Percentiles rank a stretch among this genome's conserved stretches.
phyloP scores from a whole-genome alignment of 2,329 filamentous ascomycete species.

The Colletotrichum paranaense region DNA sequence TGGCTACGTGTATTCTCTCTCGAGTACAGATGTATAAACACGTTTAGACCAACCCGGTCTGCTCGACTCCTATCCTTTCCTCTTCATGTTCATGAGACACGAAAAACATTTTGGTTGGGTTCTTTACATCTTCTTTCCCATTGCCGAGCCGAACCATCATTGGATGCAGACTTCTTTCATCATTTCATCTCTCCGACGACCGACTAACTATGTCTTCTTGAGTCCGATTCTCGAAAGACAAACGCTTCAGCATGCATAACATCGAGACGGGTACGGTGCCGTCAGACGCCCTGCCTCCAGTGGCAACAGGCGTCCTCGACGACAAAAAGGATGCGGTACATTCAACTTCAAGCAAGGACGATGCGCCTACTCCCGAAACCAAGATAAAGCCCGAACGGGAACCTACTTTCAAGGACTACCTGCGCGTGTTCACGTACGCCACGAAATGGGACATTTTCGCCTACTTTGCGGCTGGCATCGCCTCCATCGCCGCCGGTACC shows the following conservation, averaged over 20 bases:
- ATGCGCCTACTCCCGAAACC: slow-evolving; percentile 45
- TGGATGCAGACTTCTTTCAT: neutral
- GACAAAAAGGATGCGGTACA: slow-evolving; percentile 7
- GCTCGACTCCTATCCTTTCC: neutral
- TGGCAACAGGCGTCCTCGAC: neutral
- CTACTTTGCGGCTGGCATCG: slow-evolving; percentile 57
- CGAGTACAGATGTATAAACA: neutral
- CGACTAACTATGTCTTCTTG: neutral
- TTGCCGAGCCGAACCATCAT: neutral
- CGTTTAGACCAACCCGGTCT: neutral
- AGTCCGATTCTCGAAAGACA: neutral
- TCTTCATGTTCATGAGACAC: neutral
- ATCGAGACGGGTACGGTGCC: neutral
- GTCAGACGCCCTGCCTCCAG: slow-evolving; percentile 3
- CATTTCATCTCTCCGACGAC: neutral
- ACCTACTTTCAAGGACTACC: slow-evolving; percentile 57
- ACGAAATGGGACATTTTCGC: slow-evolving; percentile 62
- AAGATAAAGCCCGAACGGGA: slow-evolving; percentile 57
- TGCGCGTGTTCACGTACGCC: slow-evolving; percentile 65
- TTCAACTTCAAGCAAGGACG: slow-evolving; percentile 28
- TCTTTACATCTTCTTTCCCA: neutral
- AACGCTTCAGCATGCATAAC: neutral
- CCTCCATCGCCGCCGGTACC: slow-evolving; percentile 63
- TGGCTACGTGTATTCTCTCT: neutral
- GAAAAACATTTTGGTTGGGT: neutral